Conservation (phyloP, 2,329 filamentous ascomycete species). For the Sarocladium oryzae region DNA sequence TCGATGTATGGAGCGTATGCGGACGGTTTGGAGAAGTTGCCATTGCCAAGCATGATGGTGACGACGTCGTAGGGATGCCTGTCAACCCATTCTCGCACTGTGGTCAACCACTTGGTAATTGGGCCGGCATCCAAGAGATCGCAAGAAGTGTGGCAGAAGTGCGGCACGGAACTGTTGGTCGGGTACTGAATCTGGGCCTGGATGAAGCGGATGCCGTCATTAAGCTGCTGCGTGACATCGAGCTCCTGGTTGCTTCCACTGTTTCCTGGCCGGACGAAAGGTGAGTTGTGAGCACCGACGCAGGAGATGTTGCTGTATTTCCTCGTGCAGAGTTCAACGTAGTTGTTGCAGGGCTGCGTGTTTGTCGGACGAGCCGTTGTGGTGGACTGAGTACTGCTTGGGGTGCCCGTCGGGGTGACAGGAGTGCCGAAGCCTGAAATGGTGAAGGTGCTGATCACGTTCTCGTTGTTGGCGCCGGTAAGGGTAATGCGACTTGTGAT, state of each 20-base stretch:
- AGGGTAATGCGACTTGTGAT: constrained; percentile 37
- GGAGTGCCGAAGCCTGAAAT: constrained; percentile 36
- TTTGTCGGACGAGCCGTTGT: constrained; percentile 48
- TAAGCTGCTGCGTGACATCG: constrained; percentile 61
- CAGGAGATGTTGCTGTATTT: constrained; percentile 78
- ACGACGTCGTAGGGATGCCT: constrained; percentile 79
- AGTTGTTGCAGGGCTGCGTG: constrained; percentile 74
- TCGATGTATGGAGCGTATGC: constrained; percentile 65
- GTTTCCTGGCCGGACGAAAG: constrained; percentile 65
- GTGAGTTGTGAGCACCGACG: constrained; percentile 74
- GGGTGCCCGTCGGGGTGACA: constrained; percentile 37
- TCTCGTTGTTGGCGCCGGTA: constrained; percentile 26
- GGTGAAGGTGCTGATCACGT: constrained; percentile 22
- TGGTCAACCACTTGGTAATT: constrained; percentile 64
- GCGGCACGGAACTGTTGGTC: constrained; percentile 42
- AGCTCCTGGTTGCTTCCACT: constrained; percentile 70
- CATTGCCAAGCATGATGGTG: constrained; percentile 80
- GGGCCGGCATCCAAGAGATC: constrained; percentile 75
- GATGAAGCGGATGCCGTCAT: constrained; percentile 66
- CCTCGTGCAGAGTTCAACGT: constrained; percentile 67
- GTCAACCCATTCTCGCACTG: constrained; percentile 66
- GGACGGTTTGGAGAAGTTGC: constrained; percentile 58
- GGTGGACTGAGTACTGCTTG: neutral
- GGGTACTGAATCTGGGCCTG: constrained; percentile 59
- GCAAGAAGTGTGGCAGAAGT: constrained; percentile 83